Conservation (phyloP, 75 land plant species). For the Picea glauca region DNA sequence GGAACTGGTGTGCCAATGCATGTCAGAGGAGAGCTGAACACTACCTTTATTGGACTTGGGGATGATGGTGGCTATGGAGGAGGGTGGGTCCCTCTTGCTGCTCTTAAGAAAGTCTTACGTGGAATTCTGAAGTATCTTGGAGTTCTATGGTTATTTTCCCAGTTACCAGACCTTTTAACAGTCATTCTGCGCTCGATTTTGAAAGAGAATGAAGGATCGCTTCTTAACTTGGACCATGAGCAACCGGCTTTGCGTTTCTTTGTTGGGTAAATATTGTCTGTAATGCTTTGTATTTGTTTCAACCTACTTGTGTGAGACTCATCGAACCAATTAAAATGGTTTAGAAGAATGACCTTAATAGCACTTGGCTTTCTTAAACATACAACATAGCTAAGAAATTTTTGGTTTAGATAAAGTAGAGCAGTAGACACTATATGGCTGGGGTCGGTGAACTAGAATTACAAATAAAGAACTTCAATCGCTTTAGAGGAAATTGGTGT, state of each 20-base stretch:
- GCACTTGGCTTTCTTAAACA: background rate
- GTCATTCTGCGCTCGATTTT: slow-evolving; percentile 84
- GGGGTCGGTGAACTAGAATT: background rate
- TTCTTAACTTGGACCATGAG: slow-evolving; percentile 92
- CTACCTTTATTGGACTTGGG: slow-evolving; percentile 93
- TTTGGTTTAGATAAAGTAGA: background rate
- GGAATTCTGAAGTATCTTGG: slow-evolving; percentile 94
- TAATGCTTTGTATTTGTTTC: background rate
- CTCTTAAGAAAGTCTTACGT: slow-evolving; percentile 91
- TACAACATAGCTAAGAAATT: no score
- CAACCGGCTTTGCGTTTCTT: slow-evolving; percentile 98
- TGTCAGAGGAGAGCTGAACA: slow-evolving; percentile 83
- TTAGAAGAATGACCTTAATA: background rate
- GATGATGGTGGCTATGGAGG: slow-evolving; percentile 99
- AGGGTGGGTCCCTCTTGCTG: slow-evolving; percentile 98
- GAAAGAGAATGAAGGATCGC: slow-evolving; percentile 85
- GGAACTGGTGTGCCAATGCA: slow-evolving; percentile 66
- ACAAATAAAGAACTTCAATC: background rate
- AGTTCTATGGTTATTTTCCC: slow-evolving; percentile 97
- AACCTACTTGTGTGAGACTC: background rate
- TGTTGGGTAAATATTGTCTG: slow-evolving; percentile 66
- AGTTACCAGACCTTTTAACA: slow-evolving; percentile 84
- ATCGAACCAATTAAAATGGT: background rate
- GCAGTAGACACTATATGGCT: background rate
- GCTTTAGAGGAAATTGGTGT: no score